phyloP scores from a whole-genome alignment of 805 yeast species.

The Wickerhamiella kurtzmanii region DNA sequence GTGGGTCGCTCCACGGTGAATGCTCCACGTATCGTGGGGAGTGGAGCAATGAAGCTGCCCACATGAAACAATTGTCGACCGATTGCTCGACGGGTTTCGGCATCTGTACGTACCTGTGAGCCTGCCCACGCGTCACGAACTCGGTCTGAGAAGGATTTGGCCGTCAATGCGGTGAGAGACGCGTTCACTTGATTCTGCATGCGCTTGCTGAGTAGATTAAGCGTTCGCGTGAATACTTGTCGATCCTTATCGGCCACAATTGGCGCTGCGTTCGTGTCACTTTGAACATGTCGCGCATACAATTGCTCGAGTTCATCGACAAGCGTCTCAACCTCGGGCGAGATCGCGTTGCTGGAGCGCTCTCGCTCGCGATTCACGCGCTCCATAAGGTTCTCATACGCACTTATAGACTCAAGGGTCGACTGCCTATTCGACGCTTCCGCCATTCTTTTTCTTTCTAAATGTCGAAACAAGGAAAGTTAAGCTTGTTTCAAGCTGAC shows the following conservation, averaged over 20 bases:
- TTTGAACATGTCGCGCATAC: not conserved
- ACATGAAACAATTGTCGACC: not conserved
- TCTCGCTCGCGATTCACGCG: not conserved
- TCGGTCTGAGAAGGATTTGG: not conserved
- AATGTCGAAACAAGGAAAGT: no score
- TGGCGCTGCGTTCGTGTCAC: not conserved
- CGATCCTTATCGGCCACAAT: not conserved
- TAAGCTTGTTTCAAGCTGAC: no score
- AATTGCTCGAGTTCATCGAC: not conserved
- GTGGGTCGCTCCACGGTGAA: not conserved
- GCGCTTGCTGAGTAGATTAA: not conserved
- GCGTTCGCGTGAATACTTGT: not conserved
- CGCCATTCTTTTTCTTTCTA: no score
- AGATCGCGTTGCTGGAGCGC: not conserved
- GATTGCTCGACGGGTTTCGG: not conserved
- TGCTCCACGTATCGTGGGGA: not conserved
- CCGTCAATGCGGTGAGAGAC: not conserved
- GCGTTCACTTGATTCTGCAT: not conserved
- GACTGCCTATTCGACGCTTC: not conserved
- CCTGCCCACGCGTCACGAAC: not conserved
- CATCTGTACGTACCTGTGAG: not conserved
- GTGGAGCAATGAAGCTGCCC: not conserved
- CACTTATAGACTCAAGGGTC: not conserved
- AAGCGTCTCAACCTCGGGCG: not conserved
- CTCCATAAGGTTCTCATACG: not conserved